Conservation (phyloP, 2,329 filamentous ascomycete genomes). For the Aciculosporium take region DNA sequence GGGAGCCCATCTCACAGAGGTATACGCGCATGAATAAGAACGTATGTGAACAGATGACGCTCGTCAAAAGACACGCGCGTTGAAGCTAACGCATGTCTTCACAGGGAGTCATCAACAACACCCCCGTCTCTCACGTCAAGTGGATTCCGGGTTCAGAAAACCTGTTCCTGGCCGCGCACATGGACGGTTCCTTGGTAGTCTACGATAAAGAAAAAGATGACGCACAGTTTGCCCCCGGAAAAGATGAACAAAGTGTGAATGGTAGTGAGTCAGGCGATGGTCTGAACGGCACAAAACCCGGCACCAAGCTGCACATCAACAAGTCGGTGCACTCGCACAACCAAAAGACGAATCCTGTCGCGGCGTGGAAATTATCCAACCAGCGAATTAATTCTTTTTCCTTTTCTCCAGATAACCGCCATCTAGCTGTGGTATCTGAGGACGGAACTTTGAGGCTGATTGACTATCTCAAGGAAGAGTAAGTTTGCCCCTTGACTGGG, state of each 20-base stretch:
- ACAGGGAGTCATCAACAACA: constrained; percentile 75
- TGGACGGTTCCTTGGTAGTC: constrained; percentile 79
- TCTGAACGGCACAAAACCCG: constrained; percentile 18
- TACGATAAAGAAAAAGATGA: constrained; percentile 98
- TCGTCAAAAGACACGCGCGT: not conserved
- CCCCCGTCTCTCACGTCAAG: constrained; percentile 71
- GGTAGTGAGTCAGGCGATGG: constrained; percentile 29
- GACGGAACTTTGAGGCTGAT: constrained; percentile 82
- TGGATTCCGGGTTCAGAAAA: constrained; percentile 95
- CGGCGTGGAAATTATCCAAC: constrained; percentile 84
- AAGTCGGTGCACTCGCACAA: constrained; percentile 92
- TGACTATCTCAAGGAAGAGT: constrained; percentile 85
- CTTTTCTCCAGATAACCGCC: constrained; percentile 78
- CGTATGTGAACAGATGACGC: constrained; percentile 27
- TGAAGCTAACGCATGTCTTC: constrained; percentile 1
- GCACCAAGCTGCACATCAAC: constrained; percentile 51
- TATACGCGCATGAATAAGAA: constrained; percentile 97
- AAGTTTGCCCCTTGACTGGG: constrained; percentile 18
- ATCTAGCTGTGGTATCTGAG: constrained; percentile 81
- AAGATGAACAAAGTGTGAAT: constrained; percentile 52
- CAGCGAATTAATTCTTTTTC: constrained; percentile 82
- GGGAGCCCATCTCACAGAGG: constrained; percentile 90
- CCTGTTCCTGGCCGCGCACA: constrained; percentile 79
- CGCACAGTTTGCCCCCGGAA: constrained; percentile 60
- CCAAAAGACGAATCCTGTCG: constrained; percentile 84